Evolutionary conservation across 129 eudicot species (phyloP).

Genomic region (Artemisia argyi): DNA sequence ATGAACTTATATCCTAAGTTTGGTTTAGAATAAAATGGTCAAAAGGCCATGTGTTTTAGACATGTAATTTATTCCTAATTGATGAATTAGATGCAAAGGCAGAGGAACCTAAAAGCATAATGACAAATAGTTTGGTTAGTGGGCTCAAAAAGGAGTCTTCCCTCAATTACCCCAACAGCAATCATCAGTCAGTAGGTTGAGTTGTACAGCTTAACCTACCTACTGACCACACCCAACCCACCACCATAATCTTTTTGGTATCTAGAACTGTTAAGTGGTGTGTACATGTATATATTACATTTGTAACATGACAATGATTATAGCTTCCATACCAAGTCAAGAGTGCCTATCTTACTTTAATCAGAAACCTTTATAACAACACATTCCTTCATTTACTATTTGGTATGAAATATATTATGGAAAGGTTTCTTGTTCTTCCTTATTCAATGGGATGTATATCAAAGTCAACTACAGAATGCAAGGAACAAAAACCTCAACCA

Average conservation of each 20-base stretch:
- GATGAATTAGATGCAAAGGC: conserved; percentile 26
- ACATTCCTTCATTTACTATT: conserved; percentile 3
- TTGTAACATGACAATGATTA: conserved; percentile 44
- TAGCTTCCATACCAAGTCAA: conserved; percentile 50
- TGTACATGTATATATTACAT: conserved; percentile 18
- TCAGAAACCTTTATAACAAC: conserved; percentile 15
- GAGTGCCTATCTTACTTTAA: conserved; percentile 18
- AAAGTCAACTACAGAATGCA: conserved; percentile 40
- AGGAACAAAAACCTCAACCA: conserved; percentile 31
- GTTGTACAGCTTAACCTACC: conserved; percentile 80
- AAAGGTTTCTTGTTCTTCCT: conserved; percentile 60
- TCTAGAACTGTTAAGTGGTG: conserved; percentile 20
- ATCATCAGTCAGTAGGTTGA: conserved; percentile 56
- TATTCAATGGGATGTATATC: conserved; percentile 67
- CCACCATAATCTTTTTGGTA: conserved; percentile 30
- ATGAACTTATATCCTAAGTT: background rate
- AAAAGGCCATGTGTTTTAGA: conserved; percentile 5
- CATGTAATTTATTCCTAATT: background rate
- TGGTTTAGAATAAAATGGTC: conserved; percentile 8
- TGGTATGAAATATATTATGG: conserved; percentile 48
- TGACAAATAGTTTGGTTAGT: conserved; percentile 40
- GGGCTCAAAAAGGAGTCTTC: conserved; percentile 12
- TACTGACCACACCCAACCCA: conserved; percentile 54
- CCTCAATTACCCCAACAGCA: conserved; percentile 34
- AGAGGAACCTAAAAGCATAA: conserved; percentile 25